These are phyloP conservation scores for Punica granatum DNA, from an alignment of 345 rosid genomes.

Conservation along the genomic window DNA sequence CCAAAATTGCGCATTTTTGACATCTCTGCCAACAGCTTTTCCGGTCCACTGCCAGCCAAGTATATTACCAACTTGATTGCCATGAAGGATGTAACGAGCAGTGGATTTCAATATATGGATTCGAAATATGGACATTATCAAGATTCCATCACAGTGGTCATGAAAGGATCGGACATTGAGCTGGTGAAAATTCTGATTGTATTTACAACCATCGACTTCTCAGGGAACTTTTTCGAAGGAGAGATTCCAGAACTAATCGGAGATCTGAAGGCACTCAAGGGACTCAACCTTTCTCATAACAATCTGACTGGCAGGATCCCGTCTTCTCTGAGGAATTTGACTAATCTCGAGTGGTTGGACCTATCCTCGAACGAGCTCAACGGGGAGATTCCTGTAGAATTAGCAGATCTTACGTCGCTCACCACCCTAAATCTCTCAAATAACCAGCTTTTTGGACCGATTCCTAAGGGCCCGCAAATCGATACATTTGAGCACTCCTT, in stretches of 20 bases:
- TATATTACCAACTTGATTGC: background rate
- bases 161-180: background rate
- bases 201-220: slow-evolving; percentile 8
- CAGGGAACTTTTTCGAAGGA: slow-evolving; percentile 10
- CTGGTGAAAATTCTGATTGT: background rate
- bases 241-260: slow-evolving; percentile 9
- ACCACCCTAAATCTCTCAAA: background rate
- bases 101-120: background rate
- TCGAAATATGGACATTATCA: background rate
- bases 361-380: slow-evolving; percentile 12
- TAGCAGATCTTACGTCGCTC: slow-evolving; percentile 1
- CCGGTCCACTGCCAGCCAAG: slow-evolving; percentile 14
- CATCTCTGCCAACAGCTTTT: slow-evolving; percentile 21
- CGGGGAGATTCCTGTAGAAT: slow-evolving; percentile 7
- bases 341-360: slow-evolving; percentile 13
- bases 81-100: background rate
- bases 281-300: slow-evolving; percentile 7
- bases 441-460: background rate
- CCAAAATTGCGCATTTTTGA: slow-evolving; percentile 16
- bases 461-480: slow-evolving; percentile 5
- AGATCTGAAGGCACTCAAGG: slow-evolving; percentile 2
- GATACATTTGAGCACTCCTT: background rate
- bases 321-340: background rate
- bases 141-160: slow-evolving; percentile 5
- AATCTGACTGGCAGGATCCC: slow-evolving; percentile 3